These are phyloP conservation scores for Chloropicon primus DNA, from an alignment of 139 green algal species.

Conservation along the genomic window DNA sequence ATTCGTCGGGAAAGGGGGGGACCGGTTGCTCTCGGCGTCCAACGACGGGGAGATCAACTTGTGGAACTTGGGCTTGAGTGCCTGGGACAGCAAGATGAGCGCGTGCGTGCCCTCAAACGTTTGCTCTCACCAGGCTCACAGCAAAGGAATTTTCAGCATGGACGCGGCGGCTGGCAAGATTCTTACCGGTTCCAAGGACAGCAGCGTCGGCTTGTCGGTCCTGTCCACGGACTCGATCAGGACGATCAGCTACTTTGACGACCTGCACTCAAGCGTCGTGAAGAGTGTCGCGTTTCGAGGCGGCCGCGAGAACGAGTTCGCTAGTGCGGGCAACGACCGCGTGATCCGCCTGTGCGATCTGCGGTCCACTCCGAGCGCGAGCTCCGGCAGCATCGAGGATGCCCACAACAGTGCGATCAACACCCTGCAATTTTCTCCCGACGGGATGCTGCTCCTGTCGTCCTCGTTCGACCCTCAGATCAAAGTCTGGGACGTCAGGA, in stretches of 20 bases:
- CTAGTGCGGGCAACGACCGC: not conserved
- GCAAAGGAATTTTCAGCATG: not conserved
- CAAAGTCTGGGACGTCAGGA: not conserved
- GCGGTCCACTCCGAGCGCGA: not conserved
- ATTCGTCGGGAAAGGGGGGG: not conserved
- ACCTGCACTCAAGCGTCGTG: not conserved
- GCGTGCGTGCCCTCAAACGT: not conserved
- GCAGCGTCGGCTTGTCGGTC: not conserved
- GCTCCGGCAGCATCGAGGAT: not conserved
- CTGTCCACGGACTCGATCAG: not conserved
- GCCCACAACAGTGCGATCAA: not conserved
- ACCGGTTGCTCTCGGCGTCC: not conserved
- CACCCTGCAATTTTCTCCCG: not conserved
- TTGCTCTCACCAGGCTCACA: not conserved
- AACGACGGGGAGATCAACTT: not conserved
- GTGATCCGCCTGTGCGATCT: not conserved
- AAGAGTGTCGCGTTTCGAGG: not conserved
- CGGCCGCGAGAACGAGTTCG: not conserved
- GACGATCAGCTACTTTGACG: not conserved
- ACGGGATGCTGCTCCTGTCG: not conserved
- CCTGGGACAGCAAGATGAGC: not conserved
- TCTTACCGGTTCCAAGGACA: not conserved
- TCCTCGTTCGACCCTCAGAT: not conserved
- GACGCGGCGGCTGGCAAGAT: not conserved
- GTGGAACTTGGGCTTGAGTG: not conserved